Evolutionary conservation across 257 asterid genomes (phyloP).

Genomic region (Oldenlandia corymbosa): DNA sequence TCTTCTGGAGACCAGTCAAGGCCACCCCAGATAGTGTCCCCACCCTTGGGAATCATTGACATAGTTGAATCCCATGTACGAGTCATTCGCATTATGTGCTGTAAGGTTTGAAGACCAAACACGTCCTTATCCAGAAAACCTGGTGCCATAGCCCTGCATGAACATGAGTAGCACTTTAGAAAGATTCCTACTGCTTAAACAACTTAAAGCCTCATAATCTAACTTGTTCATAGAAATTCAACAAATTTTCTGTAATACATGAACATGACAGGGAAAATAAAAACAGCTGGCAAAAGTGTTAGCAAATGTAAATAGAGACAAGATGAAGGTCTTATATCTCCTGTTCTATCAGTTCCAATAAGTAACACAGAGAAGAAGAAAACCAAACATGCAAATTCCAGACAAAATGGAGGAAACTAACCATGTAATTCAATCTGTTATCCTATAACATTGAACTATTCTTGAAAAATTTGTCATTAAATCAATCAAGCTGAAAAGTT

Average conservation of each 20-base stretch:
- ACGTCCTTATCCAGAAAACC: constrained; percentile 59
- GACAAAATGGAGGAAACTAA: too few relatives aligned
- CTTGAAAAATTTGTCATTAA: too few relatives aligned
- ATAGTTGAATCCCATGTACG: constrained; percentile 86
- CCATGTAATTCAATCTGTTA: too few relatives aligned
- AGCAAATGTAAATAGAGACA: too few relatives aligned
- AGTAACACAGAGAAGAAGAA: not conserved
- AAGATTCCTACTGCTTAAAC: not conserved
- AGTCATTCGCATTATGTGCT: constrained; percentile 68
- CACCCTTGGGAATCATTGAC: constrained; percentile 82
- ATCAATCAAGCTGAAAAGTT: not conserved
- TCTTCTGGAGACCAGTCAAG: constrained; percentile 86
- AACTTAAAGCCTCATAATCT: not conserved
- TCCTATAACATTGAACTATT: too few relatives aligned
- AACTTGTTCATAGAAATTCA: not conserved
- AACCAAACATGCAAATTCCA: not conserved
- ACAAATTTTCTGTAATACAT: not conserved
- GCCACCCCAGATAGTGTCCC: constrained; percentile 82
- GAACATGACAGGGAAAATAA: not conserved
- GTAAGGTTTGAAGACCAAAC: constrained; percentile 61
- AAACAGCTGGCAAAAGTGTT: too few relatives aligned
- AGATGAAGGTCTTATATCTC: too few relatives aligned
- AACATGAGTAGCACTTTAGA: constrained; percentile 4
- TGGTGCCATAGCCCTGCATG: constrained; percentile 64
- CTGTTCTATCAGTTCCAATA: too few relatives aligned